phyloP scores from a whole-genome alignment of 768 basidiomycete genomes.

The Boletus barrowsii region DNA sequence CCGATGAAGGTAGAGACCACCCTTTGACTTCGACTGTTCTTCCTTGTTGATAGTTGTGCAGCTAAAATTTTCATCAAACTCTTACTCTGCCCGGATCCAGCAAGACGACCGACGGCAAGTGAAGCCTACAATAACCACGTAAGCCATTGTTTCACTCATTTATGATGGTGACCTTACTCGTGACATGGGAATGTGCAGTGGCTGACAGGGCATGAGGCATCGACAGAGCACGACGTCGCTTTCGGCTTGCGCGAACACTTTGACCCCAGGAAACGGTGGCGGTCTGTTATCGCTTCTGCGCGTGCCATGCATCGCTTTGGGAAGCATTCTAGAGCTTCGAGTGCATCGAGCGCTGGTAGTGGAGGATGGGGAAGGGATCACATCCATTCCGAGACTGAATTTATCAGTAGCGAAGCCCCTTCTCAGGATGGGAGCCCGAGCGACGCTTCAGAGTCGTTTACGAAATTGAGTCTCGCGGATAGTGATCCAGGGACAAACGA shows the following conservation, averaged over 20 bases:
- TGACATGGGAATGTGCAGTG: constrained; percentile 44
- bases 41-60: constrained; percentile 25
- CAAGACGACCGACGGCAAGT: constrained; percentile 65
- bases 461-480: constrained; percentile 29
- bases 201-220: constrained; percentile 65
- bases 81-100: constrained; percentile 70
- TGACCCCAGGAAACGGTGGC: constrained; percentile 72
- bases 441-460: constrained; percentile 19
- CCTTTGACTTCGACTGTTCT: background rate
- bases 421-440: constrained; percentile 33
- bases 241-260: constrained; percentile 79
- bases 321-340: constrained; percentile 25
- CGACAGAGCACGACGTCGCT: constrained; percentile 71
- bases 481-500: constrained; percentile 38
- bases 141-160: constrained; percentile 20
- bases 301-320: constrained; percentile 37
- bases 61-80: constrained; percentile 82
- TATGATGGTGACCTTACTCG: background rate
- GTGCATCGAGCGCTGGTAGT: constrained; percentile 30
- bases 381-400: constrained; percentile 21
- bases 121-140: constrained; percentile 70
- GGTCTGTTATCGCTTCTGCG: constrained; percentile 58
- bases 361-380: constrained; percentile 38
- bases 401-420: constrained; percentile 30
- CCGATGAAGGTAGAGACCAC: constrained; percentile 54